Evolutionary conservation across 2,329 filamentous ascomycete species (phyloP), one percentile per base, ranked within the genome.

Genomic region (Phymatotrichopsis omnivora): DNA sequence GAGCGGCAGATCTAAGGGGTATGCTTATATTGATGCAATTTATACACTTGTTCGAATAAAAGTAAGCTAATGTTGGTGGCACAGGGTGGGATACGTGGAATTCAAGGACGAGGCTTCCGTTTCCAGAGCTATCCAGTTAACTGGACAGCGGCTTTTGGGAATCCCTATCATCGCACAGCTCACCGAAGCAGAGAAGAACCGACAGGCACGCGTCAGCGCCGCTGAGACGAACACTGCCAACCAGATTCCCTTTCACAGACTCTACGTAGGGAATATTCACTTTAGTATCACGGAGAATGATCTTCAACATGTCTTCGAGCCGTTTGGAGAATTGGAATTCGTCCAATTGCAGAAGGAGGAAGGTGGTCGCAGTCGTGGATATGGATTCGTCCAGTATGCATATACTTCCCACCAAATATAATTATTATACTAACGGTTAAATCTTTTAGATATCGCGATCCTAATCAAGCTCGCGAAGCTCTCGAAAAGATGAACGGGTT

Each of bases 401-500:
- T 34, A 23, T 25, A 17, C 23, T 10, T 23, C 17, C 7, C 4
- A 16, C 6, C 17, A 25, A 7, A 23, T 31, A 20, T 16, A 17
- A 30, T n/a, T 7, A 20, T 23, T 25, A 45, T 19, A 29, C 40
- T 51, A 40, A 51, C 20, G 32, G 11, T 11, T 35, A n/a, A n/a
- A 2, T 11, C 5, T 12, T 28, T 3, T 52, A 94, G 86, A 62
- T 95, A 93, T 67, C 80, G 82, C 60, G 84, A 96, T 62, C 86
- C 89, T 48, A 77, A 78, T 55, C 80, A 95, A 66, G 91, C 91
- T 62, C 85, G 89, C 62, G 85, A 94, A 65, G 93, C 91, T 52
- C 72, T 98, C 55, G 86, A 95, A 66, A 94, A 95, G 68, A 95
- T 98, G 89, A 98, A 98, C 67, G 87, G 89, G 55, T 98, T 96